Conservation (phyloP, 176 grass and related monocot genomes). For the Poa pratensis region DNA sequence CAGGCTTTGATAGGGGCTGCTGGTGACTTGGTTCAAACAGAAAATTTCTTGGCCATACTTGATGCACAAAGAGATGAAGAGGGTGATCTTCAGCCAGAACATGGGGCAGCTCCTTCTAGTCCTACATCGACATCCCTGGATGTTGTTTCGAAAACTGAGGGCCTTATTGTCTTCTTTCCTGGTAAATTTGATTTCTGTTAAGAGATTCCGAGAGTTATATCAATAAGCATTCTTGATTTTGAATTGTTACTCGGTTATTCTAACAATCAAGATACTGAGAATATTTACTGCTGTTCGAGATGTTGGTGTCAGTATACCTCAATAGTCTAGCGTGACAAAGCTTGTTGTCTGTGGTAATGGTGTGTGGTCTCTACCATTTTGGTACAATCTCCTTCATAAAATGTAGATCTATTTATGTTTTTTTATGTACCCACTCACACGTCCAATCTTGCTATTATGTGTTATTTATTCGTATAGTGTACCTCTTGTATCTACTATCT, state of each 20-base stretch:
- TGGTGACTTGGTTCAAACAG: slow-evolving; percentile 83
- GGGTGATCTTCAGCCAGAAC: slow-evolving; percentile 68
- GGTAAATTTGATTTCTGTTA: slow-evolving; percentile 57
- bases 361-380: neutral
- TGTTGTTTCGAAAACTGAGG: slow-evolving; percentile 76
- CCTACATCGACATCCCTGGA: slow-evolving; percentile 49
- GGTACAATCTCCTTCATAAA: neutral
- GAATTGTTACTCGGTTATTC: neutral
- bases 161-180: slow-evolving; percentile 94
- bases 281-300: slow-evolving; percentile 28
- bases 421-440: slow-evolving; percentile 1
- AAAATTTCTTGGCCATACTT: slow-evolving; percentile 85
- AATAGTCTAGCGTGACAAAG: neutral
- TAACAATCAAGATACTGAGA: neutral
- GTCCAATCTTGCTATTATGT: neutral
- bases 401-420: neutral
- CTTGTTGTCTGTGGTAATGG: neutral
- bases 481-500: neutral
- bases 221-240: slow-evolving; percentile 1
- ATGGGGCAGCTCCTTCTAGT: slow-evolving; percentile 57
- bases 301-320: slow-evolving; percentile 18
- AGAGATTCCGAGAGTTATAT: slow-evolving; percentile 16
- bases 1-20: slow-evolving; percentile 88
- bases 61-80: slow-evolving; percentile 86
- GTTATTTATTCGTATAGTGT: neutral